Percentiles rank a stretch among this genome's conserved stretches.
phyloP scores from a whole-genome alignment of 1,284 basidiomycete species.

The Rhodofomes roseus region DNA sequence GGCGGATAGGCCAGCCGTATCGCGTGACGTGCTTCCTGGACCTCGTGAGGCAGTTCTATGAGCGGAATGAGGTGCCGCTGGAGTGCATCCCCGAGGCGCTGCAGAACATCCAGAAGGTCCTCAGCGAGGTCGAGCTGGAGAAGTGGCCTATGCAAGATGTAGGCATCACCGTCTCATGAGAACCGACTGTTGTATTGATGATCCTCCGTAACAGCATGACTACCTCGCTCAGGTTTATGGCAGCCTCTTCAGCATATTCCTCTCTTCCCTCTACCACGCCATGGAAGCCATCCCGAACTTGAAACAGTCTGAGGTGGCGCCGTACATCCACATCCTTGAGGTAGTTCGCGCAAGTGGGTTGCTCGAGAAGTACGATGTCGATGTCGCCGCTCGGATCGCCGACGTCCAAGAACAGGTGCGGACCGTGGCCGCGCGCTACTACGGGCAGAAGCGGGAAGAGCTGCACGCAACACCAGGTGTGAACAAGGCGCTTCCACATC shows the following conservation, averaged over 20 bases:
- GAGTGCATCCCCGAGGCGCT: slow-evolving; percentile 94
- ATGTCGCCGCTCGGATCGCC: slow-evolving; percentile 58
- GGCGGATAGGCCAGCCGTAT: slow-evolving; percentile 84
- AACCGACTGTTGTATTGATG: background rate
- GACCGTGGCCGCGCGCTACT: slow-evolving; percentile 66
- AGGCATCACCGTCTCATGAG: slow-evolving; percentile 27
- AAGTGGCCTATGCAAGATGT: slow-evolving; percentile 85
- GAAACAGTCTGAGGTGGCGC: slow-evolving; percentile 64
- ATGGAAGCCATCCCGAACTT: slow-evolving; percentile 74
- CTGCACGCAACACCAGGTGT: slow-evolving; percentile 65
- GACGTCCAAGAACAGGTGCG: slow-evolving; percentile 72
- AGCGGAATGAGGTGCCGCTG: slow-evolving; percentile 87
- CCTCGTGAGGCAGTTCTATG: slow-evolving; percentile 84
- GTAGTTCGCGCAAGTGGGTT: slow-evolving; percentile 70
- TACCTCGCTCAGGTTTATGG: slow-evolving; percentile 65
- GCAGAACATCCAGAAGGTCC: slow-evolving; percentile 65
- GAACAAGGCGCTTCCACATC: slow-evolving; percentile 74
- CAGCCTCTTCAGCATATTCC: slow-evolving; percentile 82
- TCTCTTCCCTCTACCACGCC: slow-evolving; percentile 81
- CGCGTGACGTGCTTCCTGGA: slow-evolving; percentile 82
- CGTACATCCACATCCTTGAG: slow-evolving; percentile 65
- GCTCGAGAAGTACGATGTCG: slow-evolving; percentile 63
- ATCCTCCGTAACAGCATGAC: slow-evolving; percentile 43
- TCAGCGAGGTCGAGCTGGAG: slow-evolving; percentile 67
- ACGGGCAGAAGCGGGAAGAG: slow-evolving; percentile 68